Evolutionary conservation across 164 flowering plant genomes (phyloP), one percentile per base, ranked within the genome.

Genomic region (Vitis amurensis): DNA sequence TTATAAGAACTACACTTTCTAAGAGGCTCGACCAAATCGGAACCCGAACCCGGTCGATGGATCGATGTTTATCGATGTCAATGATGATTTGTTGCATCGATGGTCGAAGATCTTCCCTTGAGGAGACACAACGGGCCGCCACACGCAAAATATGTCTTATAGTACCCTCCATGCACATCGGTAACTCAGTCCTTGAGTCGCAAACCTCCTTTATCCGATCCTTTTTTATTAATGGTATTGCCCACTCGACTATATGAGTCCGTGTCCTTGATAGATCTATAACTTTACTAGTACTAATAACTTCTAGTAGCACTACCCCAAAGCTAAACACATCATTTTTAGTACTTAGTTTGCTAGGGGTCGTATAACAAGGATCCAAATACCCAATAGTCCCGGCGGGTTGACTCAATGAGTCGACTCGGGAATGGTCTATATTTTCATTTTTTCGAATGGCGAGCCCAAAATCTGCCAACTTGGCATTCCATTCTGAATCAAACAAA

Each of bases 361-460:
- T 58, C 0, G 87, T 87, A 78, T 91, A 90, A 63, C 74, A 29
- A 30, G 97, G 94, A 48, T 91, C 94, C 13, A 91, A 10, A 74
- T 91, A 90, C 64, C 94, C 97, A 1, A 91, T 85, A 0, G 97
- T 91, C 1, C 97, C 94, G 0, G 97, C 94, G 0, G 94, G 94
- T 62, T 29, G 74, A 61, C 67, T 52, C 68, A 11, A 37, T 9
- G 75, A 47, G 11, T 44, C 62, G 66, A 65, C 68, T 66, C 27
- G 48, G 64, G 11, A 8, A 15, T 6, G 4, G 7, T 37, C 44
- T 0, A 37, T 37, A 37, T 37, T 37, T 37, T 30, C 51, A 4
- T 27, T 31, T 3, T 56, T 37, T 58, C 74, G 49, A 8, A 82
- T 68, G 3, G 92, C 89, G 1, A 91, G 84, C 2, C 94, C 91